Base-by-base conservation (phyloP, 2,329 filamentous ascomycete genomes). In the Hypoxylon sp. region DNA sequence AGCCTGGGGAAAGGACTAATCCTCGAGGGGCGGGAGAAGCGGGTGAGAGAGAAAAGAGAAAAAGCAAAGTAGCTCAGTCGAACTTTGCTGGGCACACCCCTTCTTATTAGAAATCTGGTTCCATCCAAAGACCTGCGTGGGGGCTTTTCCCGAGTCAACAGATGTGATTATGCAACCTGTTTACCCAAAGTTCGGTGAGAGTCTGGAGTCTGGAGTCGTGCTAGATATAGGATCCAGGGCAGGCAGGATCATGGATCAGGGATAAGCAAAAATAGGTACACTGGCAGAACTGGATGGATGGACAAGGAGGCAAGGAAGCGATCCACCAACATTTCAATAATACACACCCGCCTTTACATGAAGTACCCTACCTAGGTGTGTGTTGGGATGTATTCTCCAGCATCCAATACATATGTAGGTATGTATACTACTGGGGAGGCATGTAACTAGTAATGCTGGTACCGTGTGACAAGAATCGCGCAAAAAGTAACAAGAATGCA, bases 181-280 rank as follows among this genome's bases (percentile, higher is more conserved):
- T 25, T 43, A 27, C 13, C 12, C 44, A 55, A 31, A 42, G 29
- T 55, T 58, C 55, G 55, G 55, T 58, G 55, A 58, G 47, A 45
- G 55, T 45, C 47, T 55, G 55, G 54, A 16, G 46, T 40, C 32
- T 52, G 32, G 41, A 49, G n/a, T 17, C 20, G 15, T 29, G 44
- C n/a, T n/a, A n/a, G n/a, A 45, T 30, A 21, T 12, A 36, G 31
- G 16, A 34, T 17, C 25, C 27, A 9, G 25, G 43, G 45, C 42
- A 37, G 47, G 45, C 42, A 37, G 47, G 43, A 48, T 49, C 51
- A 57, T 57, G 55, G 55, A 42, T 55, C 55, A 57, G 40, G 55
- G 55, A 48, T 55, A 31, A 31, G 31, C 17, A 35, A 26, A n/a
- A 26, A 13, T 6, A 36, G 6, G 21, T 25, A 32, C 17, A 17